phyloP scores from a whole-genome alignment of 306 rosid genomes.

The Vigna mungo region DNA sequence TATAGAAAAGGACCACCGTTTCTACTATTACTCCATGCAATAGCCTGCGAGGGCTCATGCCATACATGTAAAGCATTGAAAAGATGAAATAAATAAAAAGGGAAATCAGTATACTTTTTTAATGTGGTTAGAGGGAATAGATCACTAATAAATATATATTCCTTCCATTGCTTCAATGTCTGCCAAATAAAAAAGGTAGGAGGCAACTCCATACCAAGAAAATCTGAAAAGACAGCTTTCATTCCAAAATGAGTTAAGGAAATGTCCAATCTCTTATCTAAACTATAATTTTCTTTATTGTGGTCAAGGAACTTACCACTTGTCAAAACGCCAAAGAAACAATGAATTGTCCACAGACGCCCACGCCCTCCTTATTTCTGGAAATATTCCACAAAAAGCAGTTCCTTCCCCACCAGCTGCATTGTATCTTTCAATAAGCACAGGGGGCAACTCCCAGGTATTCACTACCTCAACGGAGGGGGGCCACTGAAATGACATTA shows the following conservation, averaged over 20 bases:
- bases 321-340: constrained; percentile 97
- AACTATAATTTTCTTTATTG: background rate
- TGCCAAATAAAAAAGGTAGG: background rate
- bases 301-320: constrained; percentile 69
- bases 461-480: constrained; percentile 86
- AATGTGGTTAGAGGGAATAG: background rate
- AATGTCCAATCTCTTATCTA: constrained; percentile 10
- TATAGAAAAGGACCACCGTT: background rate
- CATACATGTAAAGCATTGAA: background rate
- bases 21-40: constrained; percentile 10
- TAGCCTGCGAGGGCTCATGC: background rate
- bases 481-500: constrained; percentile 83
- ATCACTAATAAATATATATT: constrained; percentile 21
- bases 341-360: constrained; percentile 92
- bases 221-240: background rate
- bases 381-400: constrained; percentile 94
- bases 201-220: constrained; percentile 1
- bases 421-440: constrained; percentile 91
- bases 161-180: constrained; percentile 3
- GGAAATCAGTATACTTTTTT: background rate
- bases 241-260: constrained; percentile 3
- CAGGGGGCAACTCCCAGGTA: constrained; percentile 90
- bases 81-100: background rate
- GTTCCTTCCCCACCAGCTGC: constrained; percentile 99
- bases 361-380: constrained; percentile 96